Evolutionary conservation across 2,329 filamentous ascomycete species (phyloP).

Genomic region (Myriosclerotinia scirpicola): DNA sequence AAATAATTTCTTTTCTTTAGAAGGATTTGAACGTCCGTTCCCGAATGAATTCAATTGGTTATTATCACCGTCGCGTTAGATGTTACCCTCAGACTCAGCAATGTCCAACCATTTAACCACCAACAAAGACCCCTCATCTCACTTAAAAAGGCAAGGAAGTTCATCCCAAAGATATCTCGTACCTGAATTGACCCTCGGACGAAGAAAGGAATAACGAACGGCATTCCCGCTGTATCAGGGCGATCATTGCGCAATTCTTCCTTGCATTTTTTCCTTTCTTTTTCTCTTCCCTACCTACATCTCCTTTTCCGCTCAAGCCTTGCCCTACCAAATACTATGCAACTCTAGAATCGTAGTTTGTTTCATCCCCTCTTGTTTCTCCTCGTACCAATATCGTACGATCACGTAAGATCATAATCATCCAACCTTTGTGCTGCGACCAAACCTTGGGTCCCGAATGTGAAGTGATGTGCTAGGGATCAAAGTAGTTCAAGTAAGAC

Average conservation of each 20-base stretch:
- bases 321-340: not conserved
- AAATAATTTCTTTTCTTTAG: conserved; percentile 3
- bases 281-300: not conserved
- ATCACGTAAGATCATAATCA: not conserved
- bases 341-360: not conserved
- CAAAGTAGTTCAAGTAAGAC: not conserved
- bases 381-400: not conserved
- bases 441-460: conserved; percentile 5
- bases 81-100: conserved; percentile 1
- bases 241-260: conserved; percentile 21
- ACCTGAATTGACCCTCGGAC: not conserved
- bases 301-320: not conserved
- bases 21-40: not conserved
- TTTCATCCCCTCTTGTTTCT: conserved; percentile 14
- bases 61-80: conserved; percentile 3
- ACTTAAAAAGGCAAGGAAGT: not conserved
- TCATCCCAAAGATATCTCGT: not conserved
- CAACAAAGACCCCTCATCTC: not conserved
- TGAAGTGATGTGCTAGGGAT: conserved; percentile 9
- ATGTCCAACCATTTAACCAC: not conserved
- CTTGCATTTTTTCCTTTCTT: conserved; percentile 4
- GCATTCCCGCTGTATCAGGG: not conserved
- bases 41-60: not conserved
- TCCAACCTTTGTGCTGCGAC: not conserved
- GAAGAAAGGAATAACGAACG: conserved; percentile 10